Conservation (phyloP, 2,329 filamentous ascomycete species). For the Penicillium psychrosexuale region DNA sequence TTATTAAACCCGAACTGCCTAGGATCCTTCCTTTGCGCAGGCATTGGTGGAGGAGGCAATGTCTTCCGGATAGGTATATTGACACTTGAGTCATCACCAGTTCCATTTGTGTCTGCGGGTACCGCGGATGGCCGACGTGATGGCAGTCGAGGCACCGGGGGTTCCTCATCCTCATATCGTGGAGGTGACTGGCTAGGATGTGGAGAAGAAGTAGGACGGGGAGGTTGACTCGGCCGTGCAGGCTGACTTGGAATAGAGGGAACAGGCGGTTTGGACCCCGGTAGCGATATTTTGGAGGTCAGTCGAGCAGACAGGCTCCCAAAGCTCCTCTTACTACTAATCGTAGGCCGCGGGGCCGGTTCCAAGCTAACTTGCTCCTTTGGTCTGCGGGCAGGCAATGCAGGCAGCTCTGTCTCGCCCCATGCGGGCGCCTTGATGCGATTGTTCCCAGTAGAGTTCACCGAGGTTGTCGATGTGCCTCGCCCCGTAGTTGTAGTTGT, state of each 20-base stretch:
- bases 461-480: slow-evolving; percentile 32
- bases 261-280: slow-evolving; percentile 3
- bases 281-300: slow-evolving; percentile 5
- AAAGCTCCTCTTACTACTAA: slow-evolving; percentile 15
- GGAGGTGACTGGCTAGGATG: slow-evolving; percentile 6
- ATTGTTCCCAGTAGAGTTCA: slow-evolving; percentile 28
- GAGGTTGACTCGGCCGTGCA: background rate
- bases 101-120: slow-evolving; percentile 15
- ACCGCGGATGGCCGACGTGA: slow-evolving; percentile 25
- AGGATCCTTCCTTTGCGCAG: slow-evolving; percentile 34
- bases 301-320: slow-evolving; percentile 15
- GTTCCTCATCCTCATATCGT: slow-evolving; percentile 7
- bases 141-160: slow-evolving; percentile 23
- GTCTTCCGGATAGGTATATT: slow-evolving; percentile 27
- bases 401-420: slow-evolving; percentile 54
- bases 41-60: slow-evolving; percentile 35
- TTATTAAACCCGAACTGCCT: slow-evolving; percentile 50
- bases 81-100: slow-evolving; percentile 12
- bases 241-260: background rate
- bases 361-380: slow-evolving; percentile 26
- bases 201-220: slow-evolving; percentile 12
- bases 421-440: slow-evolving; percentile 55
- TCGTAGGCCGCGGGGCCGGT: slow-evolving; percentile 24
- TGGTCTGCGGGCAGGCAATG: slow-evolving; percentile 50
- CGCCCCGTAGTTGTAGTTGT: slow-evolving; percentile 37